Conservation (phyloP, 345 rosid species). For the Psidium friedrichsthalianum region DNA sequence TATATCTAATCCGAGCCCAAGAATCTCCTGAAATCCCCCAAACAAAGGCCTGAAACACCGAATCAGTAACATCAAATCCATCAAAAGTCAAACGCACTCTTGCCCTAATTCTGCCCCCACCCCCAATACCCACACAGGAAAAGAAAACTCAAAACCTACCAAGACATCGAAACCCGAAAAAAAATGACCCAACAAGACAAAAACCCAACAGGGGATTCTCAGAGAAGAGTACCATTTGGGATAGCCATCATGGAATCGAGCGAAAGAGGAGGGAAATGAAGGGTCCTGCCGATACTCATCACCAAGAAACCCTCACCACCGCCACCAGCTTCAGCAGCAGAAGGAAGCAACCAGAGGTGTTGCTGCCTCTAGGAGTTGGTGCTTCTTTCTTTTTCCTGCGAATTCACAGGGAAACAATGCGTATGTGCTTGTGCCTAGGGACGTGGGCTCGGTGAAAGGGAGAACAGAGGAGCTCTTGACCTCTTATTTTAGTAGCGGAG, state of each 20-base stretch:
- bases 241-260: constrained; percentile 29
- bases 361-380: neutral
- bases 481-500: neutral
- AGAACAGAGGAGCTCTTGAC: neutral
- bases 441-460: neutral
- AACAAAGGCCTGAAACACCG: constrained; percentile 34
- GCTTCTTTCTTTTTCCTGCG: neutral
- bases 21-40: constrained; percentile 43
- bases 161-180: neutral
- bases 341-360: neutral
- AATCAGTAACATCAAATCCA: constrained; percentile 28
- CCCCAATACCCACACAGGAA: neutral
- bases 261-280: constrained; percentile 9
- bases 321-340: neutral
- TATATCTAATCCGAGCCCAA: constrained; percentile 29
- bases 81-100: constrained; percentile 4
- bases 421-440: neutral
- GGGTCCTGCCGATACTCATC: neutral
- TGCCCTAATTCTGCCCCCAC: neutral
- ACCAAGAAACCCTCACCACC: neutral
- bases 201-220: constrained; percentile 2
- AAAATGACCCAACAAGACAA: neutral
- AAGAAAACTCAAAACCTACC: neutral
- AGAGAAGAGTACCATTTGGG: constrained; percentile 41
- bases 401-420: neutral